These are phyloP conservation scores for Seiridium unicorne DNA, from an alignment of 2,329 filamentous ascomycete genomes.

Conservation along the genomic window DNA sequence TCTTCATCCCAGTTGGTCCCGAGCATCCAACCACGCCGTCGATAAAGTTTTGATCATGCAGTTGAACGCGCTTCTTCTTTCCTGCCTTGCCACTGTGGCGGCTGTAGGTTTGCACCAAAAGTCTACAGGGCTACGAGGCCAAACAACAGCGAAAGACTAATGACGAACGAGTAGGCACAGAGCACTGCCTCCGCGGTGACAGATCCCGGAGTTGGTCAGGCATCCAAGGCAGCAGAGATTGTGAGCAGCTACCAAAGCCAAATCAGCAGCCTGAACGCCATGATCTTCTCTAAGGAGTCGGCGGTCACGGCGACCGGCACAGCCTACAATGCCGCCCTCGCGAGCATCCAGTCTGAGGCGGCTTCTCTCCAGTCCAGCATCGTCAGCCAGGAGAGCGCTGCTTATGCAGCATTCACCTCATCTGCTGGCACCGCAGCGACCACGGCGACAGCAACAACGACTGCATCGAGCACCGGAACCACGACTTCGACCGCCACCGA, in stretches of 20 bases:
- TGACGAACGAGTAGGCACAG: background rate
- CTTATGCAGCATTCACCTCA: background rate
- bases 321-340: background rate
- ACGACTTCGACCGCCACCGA: background rate
- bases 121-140: too few relatives aligned
- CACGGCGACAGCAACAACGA: background rate
- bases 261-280: background rate
- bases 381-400: background rate
- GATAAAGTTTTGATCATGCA: background rate
- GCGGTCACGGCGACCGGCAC: background rate
- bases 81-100: background rate
- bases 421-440: background rate
- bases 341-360: conserved; percentile 1
- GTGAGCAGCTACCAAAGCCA: background rate
- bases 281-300: background rate
- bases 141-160: background rate
- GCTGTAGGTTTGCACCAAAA: background rate
- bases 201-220: background rate
- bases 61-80: background rate
- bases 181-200: background rate
- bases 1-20: background rate
- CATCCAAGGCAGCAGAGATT: background rate
- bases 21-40: background rate
- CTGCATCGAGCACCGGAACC: background rate
- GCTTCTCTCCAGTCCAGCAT: background rate